Percentiles rank a stretch among this genome's conserved stretches.
Conservation (phyloP, 441 rosid genomes). For the Adansonia gregorii region DNA sequence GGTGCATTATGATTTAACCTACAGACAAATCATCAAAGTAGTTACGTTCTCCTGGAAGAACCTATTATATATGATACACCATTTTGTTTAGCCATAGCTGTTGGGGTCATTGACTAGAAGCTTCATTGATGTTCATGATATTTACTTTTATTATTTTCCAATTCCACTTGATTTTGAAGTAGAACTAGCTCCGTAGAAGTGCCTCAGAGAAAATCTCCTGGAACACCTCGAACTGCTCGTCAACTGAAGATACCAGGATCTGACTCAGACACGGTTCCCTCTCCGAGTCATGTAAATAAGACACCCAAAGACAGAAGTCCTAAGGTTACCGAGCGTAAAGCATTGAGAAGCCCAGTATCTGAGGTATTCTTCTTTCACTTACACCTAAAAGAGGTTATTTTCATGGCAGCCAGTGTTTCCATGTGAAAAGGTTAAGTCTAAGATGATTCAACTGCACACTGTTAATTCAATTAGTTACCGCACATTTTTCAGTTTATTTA, state of each 20-base stretch:
- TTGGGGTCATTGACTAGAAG: neutral
- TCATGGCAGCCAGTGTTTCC: neutral
- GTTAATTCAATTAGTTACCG: neutral
- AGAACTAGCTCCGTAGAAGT: slow-evolving; percentile 67
- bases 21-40: neutral
- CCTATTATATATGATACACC: neutral
- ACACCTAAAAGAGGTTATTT: slow-evolving; percentile 7
- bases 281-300: slow-evolving; percentile 59
- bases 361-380: slow-evolving; percentile 60
- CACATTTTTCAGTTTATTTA: neutral
- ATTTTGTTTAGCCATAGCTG: neutral
- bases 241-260: slow-evolving; percentile 62
- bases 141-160: slow-evolving; percentile 17
- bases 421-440: neutral
- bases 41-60: slow-evolving; percentile 11
- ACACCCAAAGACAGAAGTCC: slow-evolving; percentile 83
- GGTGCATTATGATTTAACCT: slow-evolving; percentile 8
- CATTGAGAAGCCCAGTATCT: slow-evolving; percentile 61
- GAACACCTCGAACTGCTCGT: slow-evolving; percentile 71
- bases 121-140: slow-evolving; percentile 14
- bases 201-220: slow-evolving; percentile 77
- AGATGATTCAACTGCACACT: neutral
- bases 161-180: slow-evolving; percentile 33
- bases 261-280: slow-evolving; percentile 51
- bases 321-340: slow-evolving; percentile 70